phyloP scores from a whole-genome alignment of 108 stramenopile species.

The Fragilaria crotonensis region DNA sequence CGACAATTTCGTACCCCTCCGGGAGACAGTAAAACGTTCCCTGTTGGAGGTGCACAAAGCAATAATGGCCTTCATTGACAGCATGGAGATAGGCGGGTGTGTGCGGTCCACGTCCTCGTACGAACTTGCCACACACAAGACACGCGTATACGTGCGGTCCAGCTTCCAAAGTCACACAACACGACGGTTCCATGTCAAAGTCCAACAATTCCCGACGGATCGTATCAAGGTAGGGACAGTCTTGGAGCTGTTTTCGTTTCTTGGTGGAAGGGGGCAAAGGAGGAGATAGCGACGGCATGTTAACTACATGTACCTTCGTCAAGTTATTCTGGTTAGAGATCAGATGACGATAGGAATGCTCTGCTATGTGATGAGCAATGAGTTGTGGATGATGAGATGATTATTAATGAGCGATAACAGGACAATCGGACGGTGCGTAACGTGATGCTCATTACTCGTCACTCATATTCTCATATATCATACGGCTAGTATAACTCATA shows the following conservation, averaged over 20 bases:
- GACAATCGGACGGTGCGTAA: no score
- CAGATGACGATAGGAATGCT: no score
- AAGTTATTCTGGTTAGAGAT: no score
- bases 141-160: conserved; percentile 94
- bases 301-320: no score
- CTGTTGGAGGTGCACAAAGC: conserved; percentile 81
- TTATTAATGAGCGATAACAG: no score
- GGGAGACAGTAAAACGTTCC: conserved; percentile 91
- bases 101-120: conserved; percentile 83
- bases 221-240: conserved; percentile 97
- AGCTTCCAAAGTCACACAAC: conserved; percentile 84
- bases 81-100: conserved; percentile 96
- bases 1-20: conserved; percentile 93
- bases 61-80: conserved; percentile 87
- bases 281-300: no score
- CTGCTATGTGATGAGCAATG: no score
- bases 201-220: conserved; percentile 90
- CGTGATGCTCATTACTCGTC: no score
- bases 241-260: background rate
- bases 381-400: no score
- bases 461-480: no score
- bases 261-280: no score
- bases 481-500: no score
- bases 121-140: conserved; percentile 97
- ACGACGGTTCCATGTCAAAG: conserved; percentile 92